phyloP scores from a whole-genome alignment of 129 eudicot genomes.

The Pulicaria dysenterica region DNA sequence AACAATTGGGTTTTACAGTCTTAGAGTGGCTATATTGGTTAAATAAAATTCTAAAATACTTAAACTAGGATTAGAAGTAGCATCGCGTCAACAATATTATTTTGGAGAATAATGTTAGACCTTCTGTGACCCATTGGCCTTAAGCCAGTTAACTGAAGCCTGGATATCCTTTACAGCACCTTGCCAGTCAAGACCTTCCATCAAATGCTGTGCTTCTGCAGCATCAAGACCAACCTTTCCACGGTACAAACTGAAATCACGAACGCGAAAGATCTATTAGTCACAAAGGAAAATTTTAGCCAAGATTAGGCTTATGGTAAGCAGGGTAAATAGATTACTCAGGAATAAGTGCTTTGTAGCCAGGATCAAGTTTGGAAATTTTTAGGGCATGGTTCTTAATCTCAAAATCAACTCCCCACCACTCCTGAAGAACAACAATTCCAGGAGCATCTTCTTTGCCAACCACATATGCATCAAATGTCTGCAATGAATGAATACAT shows the following conservation, averaged over 20 bases:
- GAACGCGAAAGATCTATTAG: neutral
- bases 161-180: conserved; percentile 94
- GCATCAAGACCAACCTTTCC: conserved; percentile 95
- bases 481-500: conserved; percentile 39
- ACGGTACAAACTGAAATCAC: conserved; percentile 66
- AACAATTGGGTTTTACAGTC: neutral
- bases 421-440: conserved; percentile 87
- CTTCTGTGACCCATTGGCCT: conserved; percentile 93
- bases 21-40: neutral
- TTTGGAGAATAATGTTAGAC: conserved; percentile 32
- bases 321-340: conserved; percentile 56
- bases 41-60: neutral
- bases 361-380: conserved; percentile 67
- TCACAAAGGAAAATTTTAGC: neutral
- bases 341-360: conserved; percentile 80
- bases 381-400: conserved; percentile 83
- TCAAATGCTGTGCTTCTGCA: conserved; percentile 96
- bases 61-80: neutral
- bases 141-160: conserved; percentile 94
- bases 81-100: neutral
- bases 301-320: neutral
- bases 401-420: conserved; percentile 99
- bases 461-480: conserved; percentile 88
- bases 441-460: conserved; percentile 98
- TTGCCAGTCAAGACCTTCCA: conserved; percentile 96